phyloP scores from a whole-genome alignment of 331 rosid genomes.

The Prunus yedoensis region DNA sequence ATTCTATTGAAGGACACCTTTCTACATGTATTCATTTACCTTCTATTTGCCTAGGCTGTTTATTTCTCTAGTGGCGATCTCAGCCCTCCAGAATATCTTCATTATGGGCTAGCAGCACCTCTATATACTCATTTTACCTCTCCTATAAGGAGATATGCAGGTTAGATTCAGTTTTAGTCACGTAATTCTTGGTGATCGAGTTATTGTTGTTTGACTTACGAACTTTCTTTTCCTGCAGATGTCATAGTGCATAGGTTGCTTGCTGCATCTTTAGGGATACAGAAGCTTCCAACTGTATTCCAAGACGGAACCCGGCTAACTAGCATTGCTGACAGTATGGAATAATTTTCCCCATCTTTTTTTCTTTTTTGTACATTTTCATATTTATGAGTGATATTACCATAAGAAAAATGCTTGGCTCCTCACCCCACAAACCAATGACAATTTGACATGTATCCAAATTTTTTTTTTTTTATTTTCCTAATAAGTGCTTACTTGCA shows the following conservation, averaged over 20 bases:
- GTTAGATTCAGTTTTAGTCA: conserved; percentile 32
- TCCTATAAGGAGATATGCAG: conserved; percentile 96
- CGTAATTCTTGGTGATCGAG: conserved; percentile 19
- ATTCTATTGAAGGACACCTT: conserved; percentile 1
- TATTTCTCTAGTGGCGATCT: conserved; percentile 97
- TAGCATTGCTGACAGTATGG: conserved; percentile 83
- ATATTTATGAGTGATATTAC: not conserved
- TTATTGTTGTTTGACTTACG: conserved; percentile 17
- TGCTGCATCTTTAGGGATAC: conserved; percentile 85
- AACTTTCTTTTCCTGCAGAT: conserved; percentile 50
- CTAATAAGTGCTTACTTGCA: not conserved
- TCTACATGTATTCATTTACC: conserved; percentile 8
- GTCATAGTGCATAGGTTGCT: conserved; percentile 94
- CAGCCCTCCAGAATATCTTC: conserved; percentile 88
- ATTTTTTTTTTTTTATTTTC: not conserved
- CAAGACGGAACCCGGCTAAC: conserved; percentile 77
- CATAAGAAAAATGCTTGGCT: not conserved
- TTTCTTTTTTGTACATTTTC: not conserved
- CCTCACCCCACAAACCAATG: not conserved
- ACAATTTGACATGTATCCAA: not conserved
- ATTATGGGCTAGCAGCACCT: conserved; percentile 95
- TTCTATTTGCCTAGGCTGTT: conserved; percentile 62
- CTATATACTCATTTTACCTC: conserved; percentile 97
- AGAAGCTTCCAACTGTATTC: conserved; percentile 70
- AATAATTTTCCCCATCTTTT: conserved; percentile 12